A percentile compares a stretch with the other conserved stretches of the same genome.
phyloP scores from a whole-genome alignment of 2,329 filamentous ascomycete species.

The Aureobasidium sp. region DNA sequence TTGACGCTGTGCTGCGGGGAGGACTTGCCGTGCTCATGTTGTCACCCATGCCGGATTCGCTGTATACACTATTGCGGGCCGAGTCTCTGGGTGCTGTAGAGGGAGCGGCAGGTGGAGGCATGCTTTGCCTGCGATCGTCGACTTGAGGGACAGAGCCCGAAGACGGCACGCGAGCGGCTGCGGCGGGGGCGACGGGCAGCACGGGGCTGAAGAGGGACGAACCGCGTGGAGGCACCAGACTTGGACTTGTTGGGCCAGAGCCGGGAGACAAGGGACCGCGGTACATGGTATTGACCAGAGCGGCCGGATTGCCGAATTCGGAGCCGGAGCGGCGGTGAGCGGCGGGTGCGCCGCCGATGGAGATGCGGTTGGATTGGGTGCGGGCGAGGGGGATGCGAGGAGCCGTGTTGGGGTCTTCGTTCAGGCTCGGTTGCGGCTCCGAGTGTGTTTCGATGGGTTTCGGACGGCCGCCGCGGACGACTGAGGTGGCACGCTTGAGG shows the following conservation, averaged over 20 bases:
- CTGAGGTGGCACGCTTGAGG: constrained; percentile 54
- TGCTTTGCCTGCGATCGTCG: constrained; percentile 19
- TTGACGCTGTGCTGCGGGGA: constrained; percentile 49
- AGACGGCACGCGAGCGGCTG: constrained; percentile 46
- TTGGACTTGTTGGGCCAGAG: constrained; percentile 35
- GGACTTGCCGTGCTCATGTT: constrained; percentile 38
- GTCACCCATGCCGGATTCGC: constrained; percentile 22
- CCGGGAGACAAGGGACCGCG: constrained; percentile 52
- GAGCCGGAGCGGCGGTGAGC: constrained; percentile 39
- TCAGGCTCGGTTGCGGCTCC: constrained; percentile 25
- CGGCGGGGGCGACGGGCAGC: constrained; percentile 42
- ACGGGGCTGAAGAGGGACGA: constrained; percentile 53
- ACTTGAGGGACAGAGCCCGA: constrained; percentile 40
- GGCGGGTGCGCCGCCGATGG: constrained; percentile 24
- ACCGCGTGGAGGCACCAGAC: constrained; percentile 51
- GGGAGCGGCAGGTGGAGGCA: neutral
- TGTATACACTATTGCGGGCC: constrained; percentile 28
- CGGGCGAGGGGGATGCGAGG: constrained; percentile 66
- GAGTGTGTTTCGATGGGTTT: constrained; percentile 25
- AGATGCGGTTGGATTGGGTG: constrained; percentile 44
- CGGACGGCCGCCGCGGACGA: constrained; percentile 38
- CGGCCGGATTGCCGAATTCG: constrained; percentile 49
- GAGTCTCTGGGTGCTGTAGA: constrained; percentile 23
- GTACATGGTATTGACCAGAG: constrained; percentile 85
- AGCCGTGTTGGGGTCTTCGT: constrained; percentile 62